A percentile compares a stretch with the other conserved stretches of the same genome.
These are phyloP conservation scores for Ophiostoma sp. DNA, from an alignment of 2,329 filamentous ascomycete species.

Conservation along the genomic window DNA sequence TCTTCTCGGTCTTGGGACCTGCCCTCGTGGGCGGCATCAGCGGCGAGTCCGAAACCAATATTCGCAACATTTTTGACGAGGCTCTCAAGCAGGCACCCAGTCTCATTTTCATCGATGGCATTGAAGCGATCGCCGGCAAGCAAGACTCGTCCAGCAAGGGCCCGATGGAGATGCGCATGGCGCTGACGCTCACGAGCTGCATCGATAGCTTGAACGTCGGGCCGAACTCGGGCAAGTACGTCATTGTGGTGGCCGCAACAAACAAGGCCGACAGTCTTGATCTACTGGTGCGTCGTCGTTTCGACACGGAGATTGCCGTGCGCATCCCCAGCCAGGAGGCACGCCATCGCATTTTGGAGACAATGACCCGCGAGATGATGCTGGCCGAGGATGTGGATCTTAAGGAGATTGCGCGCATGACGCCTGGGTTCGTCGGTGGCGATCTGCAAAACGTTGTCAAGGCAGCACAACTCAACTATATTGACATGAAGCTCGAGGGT, in stretches of 20 bases:
- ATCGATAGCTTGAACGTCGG: slow-evolving; percentile 78
- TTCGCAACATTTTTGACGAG: slow-evolving; percentile 80
- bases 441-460: slow-evolving; percentile 67
- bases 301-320: slow-evolving; percentile 82
- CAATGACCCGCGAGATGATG: slow-evolving; percentile 61
- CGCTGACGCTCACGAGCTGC: slow-evolving; percentile 74
- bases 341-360: slow-evolving; percentile 70
- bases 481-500: slow-evolving; percentile 11
- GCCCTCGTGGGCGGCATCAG: slow-evolving; percentile 82
- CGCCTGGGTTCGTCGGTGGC: slow-evolving; percentile 87
- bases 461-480: slow-evolving; percentile 33
- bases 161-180: slow-evolving; percentile 76
- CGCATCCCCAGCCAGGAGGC: slow-evolving; percentile 76
- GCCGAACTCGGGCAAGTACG: slow-evolving; percentile 44
- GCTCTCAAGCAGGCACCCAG: slow-evolving; percentile 82
- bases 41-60: slow-evolving; percentile 81
- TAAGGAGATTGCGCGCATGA: slow-evolving; percentile 67
- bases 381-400: slow-evolving; percentile 70
- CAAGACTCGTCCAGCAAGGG: slow-evolving; percentile 67
- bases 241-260: slow-evolving; percentile 87
- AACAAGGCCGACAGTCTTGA: slow-evolving; percentile 84
- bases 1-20: slow-evolving; percentile 75
- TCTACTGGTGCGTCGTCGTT: slow-evolving; percentile 63
- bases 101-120: slow-evolving; percentile 85
- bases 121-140: slow-evolving; percentile 86